Percentiles rank a stretch among this genome's conserved stretches.
phyloP scores from a whole-genome alignment of 257 asterid species.

The Handroanthus guayacan region DNA sequence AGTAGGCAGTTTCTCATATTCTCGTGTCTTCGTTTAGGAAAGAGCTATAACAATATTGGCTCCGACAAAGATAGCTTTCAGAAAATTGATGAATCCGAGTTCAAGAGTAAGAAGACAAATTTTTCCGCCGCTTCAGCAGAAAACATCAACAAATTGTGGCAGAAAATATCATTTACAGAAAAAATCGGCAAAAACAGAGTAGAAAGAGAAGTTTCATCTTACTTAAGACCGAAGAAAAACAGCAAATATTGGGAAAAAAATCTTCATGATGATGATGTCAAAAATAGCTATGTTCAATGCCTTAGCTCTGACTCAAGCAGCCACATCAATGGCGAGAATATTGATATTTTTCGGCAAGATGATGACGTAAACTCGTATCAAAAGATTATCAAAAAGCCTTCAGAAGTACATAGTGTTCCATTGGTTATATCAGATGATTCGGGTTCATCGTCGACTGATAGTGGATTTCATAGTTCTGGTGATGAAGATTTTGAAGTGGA shows the following conservation, averaged over 20 bases:
- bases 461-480: constrained; percentile 10
- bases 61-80: neutral
- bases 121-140: constrained; percentile 19
- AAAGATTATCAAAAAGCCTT: constrained; percentile 19
- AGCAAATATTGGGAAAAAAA: neutral
- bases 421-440: constrained; percentile 11
- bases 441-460: constrained; percentile 23
- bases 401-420: constrained; percentile 12
- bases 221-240: neutral
- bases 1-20: constrained; percentile 18
- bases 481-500: constrained; percentile 27
- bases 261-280: neutral
- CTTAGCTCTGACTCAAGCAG: constrained; percentile 22
- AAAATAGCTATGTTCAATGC: neutral
- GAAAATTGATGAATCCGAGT: constrained; percentile 35
- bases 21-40: constrained; percentile 27
- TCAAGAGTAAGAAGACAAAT: constrained; percentile 17
- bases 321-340: neutral
- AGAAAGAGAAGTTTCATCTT: neutral
- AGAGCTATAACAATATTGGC: constrained; percentile 21
- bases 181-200: neutral
- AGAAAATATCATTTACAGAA: constrained; percentile 19
- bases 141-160: constrained; percentile 7
- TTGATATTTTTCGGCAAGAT: neutral
- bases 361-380: constrained; percentile 35